Evolutionary conservation across 805 yeast species (phyloP), one percentile per base, ranked within the genome.

Genomic region (Starmerella bacillaris): DNA sequence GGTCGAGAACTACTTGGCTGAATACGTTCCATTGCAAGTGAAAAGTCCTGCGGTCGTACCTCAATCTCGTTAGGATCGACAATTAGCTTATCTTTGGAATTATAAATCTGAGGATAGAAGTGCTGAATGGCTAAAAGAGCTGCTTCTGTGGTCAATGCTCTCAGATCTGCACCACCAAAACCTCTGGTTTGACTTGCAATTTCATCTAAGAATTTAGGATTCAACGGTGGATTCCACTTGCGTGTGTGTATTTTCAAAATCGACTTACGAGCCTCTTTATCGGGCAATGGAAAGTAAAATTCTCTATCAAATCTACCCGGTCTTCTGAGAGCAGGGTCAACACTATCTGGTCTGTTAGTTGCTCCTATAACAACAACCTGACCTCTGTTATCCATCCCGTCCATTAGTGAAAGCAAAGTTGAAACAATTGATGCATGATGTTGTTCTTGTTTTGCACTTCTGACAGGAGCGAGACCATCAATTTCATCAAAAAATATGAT

Each of bases 301-400:
- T 89, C 98, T 44, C 98, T 68, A 54, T 89, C 98, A 50, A 89
- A 89, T 55, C 98, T 67, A 1, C 98, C 98, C 0, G 98, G 98
- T 48, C 98, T 68, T 51, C 98, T 68, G 39, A 89, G 63, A 0
- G 98, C 98, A 1, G 98, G 95, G 56, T 89, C 98, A n/a, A 89
- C 79, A 0, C 95, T 78, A 57, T 89, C 96, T 0, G 98, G 98
- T 51, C 98, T 64, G 57, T 89, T 89, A 0, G 98, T 89, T 1
- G 98, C 98, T 39, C 98, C 98, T 47, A 89, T 84, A 2, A 89
- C 94, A 44, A 89, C 86, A 15, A 89, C 96, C 53, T 89, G 96
- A 5, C 98, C 98, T 53, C 96, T 71, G 47, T 83, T 83, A 54
- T 86, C 96, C 96, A 89, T 89, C 48, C 98, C 98, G 56, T 89